Base-by-base conservation (phyloP, 257 asterid species). In the Fraxinus pennsylvanica region DNA sequence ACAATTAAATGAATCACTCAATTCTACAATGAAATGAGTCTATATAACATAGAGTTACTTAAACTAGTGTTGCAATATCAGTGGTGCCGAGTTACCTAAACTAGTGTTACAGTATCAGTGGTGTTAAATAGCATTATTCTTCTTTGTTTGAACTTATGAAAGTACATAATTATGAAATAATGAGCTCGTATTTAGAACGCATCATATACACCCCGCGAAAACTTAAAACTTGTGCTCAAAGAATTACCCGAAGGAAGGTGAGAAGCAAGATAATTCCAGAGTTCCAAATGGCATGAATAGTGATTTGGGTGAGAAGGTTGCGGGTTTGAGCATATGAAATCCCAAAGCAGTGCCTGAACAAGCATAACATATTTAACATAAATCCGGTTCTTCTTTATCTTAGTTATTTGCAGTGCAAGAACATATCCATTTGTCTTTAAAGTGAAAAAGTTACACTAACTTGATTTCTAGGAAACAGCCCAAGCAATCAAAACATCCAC, bases 251-350 rank as follows among this genome's bases (percentile, higher is more conserved):
- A 78, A 95, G 97, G 84, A 95, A 88, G 75, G 98, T 91, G 71
- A 95, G 96, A 68, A 90, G 87, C 88, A 95, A 80, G 78, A 95
- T 88, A 43, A 95, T 96, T 71, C 98, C 99, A 3, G 94, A 89
- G 89, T 95, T 95, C 99, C 99, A 95, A 13, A 91, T 80, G 66
- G 98, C 92, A 35, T 93, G 99, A 79, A 95, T 90, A 21, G 85
- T 86, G 86, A 95, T 93, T 17, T 97, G 97, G 1, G 99, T 88
- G 0, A 98, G 93, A 30, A 30, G 33, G 33, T 30, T 30, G 33
- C 33, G 33, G 33, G 33, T 30, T 78, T 93, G 97, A 76, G 99
- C 92, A 80, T 95, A 95, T 9, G 97, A 89, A 95, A 87, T 61
- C 98, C 99, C 88, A 93, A 80, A 29, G 91, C 94, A 41, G 83